Evolutionary conservation across 345 rosid species (phyloP), one percentile per base, ranked within the genome.

Genomic region (Excoecaria agallocha): DNA sequence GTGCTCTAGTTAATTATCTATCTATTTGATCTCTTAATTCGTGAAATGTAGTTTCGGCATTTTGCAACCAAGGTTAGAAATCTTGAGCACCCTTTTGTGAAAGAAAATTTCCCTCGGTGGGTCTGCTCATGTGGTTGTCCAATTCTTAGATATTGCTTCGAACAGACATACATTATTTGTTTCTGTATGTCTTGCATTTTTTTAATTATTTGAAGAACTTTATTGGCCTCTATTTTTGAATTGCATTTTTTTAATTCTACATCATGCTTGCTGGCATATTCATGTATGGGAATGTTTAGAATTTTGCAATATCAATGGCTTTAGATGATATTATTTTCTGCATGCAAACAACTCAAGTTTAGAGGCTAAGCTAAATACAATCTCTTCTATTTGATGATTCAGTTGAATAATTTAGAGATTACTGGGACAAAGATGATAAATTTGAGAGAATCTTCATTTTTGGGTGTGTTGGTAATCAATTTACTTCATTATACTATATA

Each of bases 61-160:
- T 94, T 89, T 78, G 91, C 94, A 46, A 91, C 90, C 70, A 91
- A 93, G 85, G 86, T 93, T 77, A 97, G 98, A 77, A 94, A 92
- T 82, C 93, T 92, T 62, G 99, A 92, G 87, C 97, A 97, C 66
- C 98, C 97, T 38, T 94, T 92, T 86, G 89, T 92, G 39, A 94
- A 94, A 78, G 99, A 92, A 63, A 90, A 89, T 87, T 94, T 94
- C 70, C 92, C 90, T 45, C 86, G 99, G 68, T 94, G 99, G 99
- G 96, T 94, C 45, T 87, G 85, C 77, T 91, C 89, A 5, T 81
- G 91, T 82, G 98, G 99, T 39, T 89, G 98, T 82, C 99, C 99
- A 16, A 80, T 93, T 61, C 87, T 93, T 46, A 93, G 99, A 98
- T 92, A 81, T 73, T 39, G 61, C 72, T 22, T 83, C 15, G 72